Conservation (phyloP, 2,329 filamentous ascomycete species). For the Aureobasidium sp. region DNA sequence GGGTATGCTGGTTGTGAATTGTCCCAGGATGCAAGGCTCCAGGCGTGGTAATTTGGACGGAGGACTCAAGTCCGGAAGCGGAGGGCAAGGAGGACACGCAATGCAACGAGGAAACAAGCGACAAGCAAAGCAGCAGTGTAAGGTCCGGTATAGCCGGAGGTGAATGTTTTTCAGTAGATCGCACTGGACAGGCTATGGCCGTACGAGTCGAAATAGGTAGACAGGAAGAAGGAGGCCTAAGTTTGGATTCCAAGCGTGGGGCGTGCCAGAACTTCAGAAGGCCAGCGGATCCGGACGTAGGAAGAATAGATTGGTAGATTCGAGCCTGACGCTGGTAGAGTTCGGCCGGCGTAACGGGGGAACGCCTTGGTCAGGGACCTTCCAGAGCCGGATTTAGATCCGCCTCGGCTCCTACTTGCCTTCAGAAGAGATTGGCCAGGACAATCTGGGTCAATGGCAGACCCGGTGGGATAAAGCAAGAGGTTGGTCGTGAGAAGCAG, state of each 20-base stretch:
- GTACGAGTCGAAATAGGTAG: neutral
- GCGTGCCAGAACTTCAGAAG: conserved; percentile 6
- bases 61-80: neutral
- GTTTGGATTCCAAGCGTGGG: conserved; percentile 11
- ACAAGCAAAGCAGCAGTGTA: conserved; percentile 1
- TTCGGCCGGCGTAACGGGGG: conserved; percentile 14
- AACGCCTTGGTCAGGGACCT: conserved; percentile 12
- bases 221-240: conserved; percentile 12
- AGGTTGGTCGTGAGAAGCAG: neutral
- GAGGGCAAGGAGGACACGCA: neutral
- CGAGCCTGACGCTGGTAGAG: conserved; percentile 13
- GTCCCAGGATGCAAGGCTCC: neutral
- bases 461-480: neutral
- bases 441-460: neutral
- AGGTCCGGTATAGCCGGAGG: neutral
- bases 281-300: conserved; percentile 8
- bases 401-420: neutral
- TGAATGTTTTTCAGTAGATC: neutral
- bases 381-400: neutral
- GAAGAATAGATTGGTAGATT: conserved; percentile 15
- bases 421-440: neutral
- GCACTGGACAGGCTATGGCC: neutral
- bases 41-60: neutral
- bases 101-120: neutral
- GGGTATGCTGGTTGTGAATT: neutral